Base-by-base conservation (phyloP, 352 stramenopile species). In the Phytophthora sp. region DNA sequence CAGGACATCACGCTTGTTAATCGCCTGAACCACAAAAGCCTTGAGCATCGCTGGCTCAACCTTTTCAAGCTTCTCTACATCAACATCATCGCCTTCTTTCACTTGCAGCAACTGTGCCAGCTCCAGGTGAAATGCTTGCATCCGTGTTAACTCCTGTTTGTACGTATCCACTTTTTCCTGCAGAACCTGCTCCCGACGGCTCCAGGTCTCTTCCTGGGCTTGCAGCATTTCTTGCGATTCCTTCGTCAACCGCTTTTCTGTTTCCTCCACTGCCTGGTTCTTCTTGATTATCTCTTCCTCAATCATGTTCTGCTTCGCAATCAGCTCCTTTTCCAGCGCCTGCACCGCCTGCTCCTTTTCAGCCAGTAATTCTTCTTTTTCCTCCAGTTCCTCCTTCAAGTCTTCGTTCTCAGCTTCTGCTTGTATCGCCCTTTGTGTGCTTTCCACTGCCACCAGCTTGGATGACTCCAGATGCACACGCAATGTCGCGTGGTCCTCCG, bases 401-500 rank as follows among this genome's bases (percentile, higher is more conserved):
- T 18, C 74, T 54, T 59, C 85, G 21, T 59, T 77, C 41, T 89
- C 77, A 12, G 34, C 42, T 54, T 87, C 74, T 27, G 80, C 66
- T 35, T 81, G 66, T 21, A 67, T 58, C 5, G 58, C 66, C 23
- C 82, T 76, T 23, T 58, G 48, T 13, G 73, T 67, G 28, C 67
- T 71, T 46, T 87, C 72, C 13, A 74, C 62, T 27, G 72, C 63
- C 7, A 63, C 55, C 23, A 72, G 41, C 41, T 71, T 77, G 10
- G 66, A 50, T 13, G 69, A 67, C 18, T 66, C 56, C 35, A 84
- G 45, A 17, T 78, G 79, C 24, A 89, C 76, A 39, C 82, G 51
- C 28, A 84, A 53, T 13, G 59, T 77, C 17, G 79, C 85, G n/a
- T 83, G 60, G 4, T 85, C 78, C 45, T 91, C 74, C 26, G 74